Percentiles rank a stretch among this genome's conserved stretches.
Evolutionary conservation across 164 flowering plant species (phyloP).

Genomic region (Piper betle): DNA sequence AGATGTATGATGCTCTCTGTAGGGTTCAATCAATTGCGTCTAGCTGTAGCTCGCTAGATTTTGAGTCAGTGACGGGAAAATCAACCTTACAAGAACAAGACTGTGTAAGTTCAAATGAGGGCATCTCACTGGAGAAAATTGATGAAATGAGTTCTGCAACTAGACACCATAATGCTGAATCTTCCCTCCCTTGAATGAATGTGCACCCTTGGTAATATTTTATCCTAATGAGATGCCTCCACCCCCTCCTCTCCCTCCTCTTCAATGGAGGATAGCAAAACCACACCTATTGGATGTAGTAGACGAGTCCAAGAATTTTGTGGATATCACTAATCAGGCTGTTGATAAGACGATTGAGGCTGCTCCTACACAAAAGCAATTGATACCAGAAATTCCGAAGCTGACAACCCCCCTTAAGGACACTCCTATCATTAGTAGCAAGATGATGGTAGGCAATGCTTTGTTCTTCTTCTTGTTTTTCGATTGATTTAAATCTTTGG

Average conservation of each 20-base stretch:
- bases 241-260: constrained; percentile 66
- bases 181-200: constrained; percentile 7
- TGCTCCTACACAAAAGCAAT: not conserved
- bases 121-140: constrained; percentile 26
- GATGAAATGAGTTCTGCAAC: constrained; percentile 21
- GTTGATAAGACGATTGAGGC: not conserved
- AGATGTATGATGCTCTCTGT: constrained; percentile 37
- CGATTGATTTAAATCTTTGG: not conserved
- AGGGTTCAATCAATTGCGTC: constrained; percentile 41
- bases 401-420: constrained; percentile 5
- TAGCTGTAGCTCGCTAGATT: constrained; percentile 27
- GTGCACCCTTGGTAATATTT: constrained; percentile 3
- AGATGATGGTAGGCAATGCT: constrained; percentile 29
- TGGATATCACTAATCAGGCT: constrained; percentile 7
- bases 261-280: constrained; percentile 31
- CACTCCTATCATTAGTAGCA: constrained; percentile 7
- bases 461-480: not conserved
- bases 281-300: not conserved
- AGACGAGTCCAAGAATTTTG: constrained; percentile 9
- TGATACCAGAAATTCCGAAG: constrained; percentile 1
- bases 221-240: constrained; percentile 22
- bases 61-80: constrained; percentile 15
- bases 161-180: constrained; percentile 12
- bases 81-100: constrained; percentile 7
- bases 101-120: constrained; percentile 9